Evolutionary conservation across 169 alveolate genomes (phyloP).

Genomic region (Plasmodium knowlesi): DNA sequence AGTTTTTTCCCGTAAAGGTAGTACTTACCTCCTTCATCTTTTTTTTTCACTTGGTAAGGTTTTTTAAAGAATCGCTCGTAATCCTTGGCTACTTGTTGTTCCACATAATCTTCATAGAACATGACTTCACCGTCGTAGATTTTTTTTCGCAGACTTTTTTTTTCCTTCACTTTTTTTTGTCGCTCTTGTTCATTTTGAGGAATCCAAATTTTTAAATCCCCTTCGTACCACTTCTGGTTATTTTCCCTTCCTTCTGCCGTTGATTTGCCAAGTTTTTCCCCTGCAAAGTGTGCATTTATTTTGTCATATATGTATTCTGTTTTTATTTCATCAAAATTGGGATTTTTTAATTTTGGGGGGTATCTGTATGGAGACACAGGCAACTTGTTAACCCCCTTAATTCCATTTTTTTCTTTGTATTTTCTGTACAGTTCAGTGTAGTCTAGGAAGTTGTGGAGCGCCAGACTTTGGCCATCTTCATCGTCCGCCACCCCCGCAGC

Average conservation of each 20-base stretch:
- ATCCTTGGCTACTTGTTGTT: constrained; percentile 63
- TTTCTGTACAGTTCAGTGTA: constrained; percentile 51
- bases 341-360: constrained; percentile 19
- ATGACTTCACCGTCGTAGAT: constrained; percentile 82
- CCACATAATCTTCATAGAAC: constrained; percentile 69
- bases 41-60: constrained; percentile 62
- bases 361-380: constrained; percentile 63
- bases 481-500: not conserved
- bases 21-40: constrained; percentile 75
- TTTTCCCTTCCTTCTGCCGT: not conserved
- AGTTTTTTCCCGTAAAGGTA: constrained; percentile 68
- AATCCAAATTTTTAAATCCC: constrained; percentile 21
- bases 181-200: not conserved
- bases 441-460: constrained; percentile 6
- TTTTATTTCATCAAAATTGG: constrained; percentile 61
- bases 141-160: constrained; percentile 76
- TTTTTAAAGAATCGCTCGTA: constrained; percentile 67
- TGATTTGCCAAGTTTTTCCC: not conserved
- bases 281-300: not conserved
- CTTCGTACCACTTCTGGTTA: constrained; percentile 5
- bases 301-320: constrained; percentile 26
- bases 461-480: not conserved
- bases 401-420: constrained; percentile 34
- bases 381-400: constrained; percentile 16
- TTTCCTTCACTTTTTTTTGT: not conserved